phyloP scores from a whole-genome alignment of 1,139 yeast genomes.

The Yarrowia galli region DNA sequence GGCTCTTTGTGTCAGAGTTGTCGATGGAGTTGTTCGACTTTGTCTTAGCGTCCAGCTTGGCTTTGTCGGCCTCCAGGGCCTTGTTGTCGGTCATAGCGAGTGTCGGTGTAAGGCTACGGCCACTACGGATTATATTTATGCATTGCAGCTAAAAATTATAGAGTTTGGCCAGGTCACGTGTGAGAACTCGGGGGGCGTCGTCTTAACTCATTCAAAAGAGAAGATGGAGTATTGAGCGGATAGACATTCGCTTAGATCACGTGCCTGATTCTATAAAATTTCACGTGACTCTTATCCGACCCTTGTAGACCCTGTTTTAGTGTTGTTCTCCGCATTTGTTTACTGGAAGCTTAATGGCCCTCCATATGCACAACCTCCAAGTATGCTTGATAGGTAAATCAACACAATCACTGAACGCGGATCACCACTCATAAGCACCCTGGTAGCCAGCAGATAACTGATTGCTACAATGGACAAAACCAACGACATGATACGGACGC shows the following conservation, averaged over 20 bases:
- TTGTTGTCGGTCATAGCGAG: constrained; percentile 26
- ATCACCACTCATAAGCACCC: background rate
- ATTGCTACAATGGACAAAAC: constrained; percentile 32
- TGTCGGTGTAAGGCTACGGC: background rate
- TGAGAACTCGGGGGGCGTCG: background rate
- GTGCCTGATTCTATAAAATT: background rate
- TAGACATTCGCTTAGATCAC: too few species aligned
- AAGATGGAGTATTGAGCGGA: too few species aligned
- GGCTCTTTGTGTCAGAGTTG: constrained; percentile 17
- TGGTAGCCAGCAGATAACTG: background rate
- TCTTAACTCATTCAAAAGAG: background rate
- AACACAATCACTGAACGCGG: constrained; percentile 1
- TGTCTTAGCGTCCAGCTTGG: constrained; percentile 1
- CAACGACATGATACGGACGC: constrained; percentile 28
- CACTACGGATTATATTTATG: constrained; percentile 19
- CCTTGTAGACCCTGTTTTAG: too few species aligned
- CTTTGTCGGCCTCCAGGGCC: constrained; percentile 21
- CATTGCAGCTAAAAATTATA: constrained; percentile 34
- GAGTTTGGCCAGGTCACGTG: constrained; percentile 21
- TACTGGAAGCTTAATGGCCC: constrained; percentile 7
- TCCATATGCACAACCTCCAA: constrained; percentile 7
- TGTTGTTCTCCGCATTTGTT: constrained; percentile 1
- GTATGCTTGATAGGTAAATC: constrained; percentile 10
- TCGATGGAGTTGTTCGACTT: background rate
- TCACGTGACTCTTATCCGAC: background rate